Conservation (phyloP, 768 basidiomycete genomes). For the Mycena sanguinolenta region DNA sequence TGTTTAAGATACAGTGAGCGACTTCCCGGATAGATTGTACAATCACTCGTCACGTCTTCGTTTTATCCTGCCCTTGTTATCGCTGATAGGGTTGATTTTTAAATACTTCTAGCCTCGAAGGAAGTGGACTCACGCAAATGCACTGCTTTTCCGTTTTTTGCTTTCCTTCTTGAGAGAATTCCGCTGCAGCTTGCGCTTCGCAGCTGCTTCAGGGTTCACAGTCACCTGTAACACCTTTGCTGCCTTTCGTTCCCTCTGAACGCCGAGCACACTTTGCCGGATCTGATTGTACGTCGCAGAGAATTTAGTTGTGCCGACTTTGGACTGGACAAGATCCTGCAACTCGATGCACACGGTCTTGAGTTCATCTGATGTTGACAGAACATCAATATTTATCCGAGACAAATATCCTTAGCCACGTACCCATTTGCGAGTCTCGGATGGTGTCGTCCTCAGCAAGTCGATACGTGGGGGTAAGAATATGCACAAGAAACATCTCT, state of each 20-base stretch:
- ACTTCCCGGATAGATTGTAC: background rate
- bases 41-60: slow-evolving; percentile 52
- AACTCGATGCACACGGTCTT: slow-evolving; percentile 86
- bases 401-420: slow-evolving; percentile 39
- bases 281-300: slow-evolving; percentile 84
- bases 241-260: slow-evolving; percentile 80
- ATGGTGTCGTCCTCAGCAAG: slow-evolving; percentile 90
- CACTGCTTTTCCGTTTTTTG: slow-evolving; percentile 79
- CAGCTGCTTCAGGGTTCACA: slow-evolving; percentile 81
- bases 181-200: slow-evolving; percentile 78
- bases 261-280: slow-evolving; percentile 74
- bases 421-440: slow-evolving; percentile 84
- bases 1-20: slow-evolving; percentile 10
- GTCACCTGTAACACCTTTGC: slow-evolving; percentile 71
- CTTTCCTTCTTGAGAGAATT: slow-evolving; percentile 88
- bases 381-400: background rate
- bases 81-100: slow-evolving; percentile 48
- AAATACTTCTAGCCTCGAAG: background rate
- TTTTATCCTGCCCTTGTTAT: slow-evolving; percentile 64
- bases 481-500: slow-evolving; percentile 83
- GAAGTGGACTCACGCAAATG: slow-evolving; percentile 67
- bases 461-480: slow-evolving; percentile 89
- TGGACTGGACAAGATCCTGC: slow-evolving; percentile 87
- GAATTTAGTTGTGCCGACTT: slow-evolving; percentile 91
- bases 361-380: slow-evolving; percentile 75